These are phyloP conservation scores for Amborella trichopoda DNA, from an alignment of 164 flowering plant genomes.

Conservation along the genomic window DNA sequence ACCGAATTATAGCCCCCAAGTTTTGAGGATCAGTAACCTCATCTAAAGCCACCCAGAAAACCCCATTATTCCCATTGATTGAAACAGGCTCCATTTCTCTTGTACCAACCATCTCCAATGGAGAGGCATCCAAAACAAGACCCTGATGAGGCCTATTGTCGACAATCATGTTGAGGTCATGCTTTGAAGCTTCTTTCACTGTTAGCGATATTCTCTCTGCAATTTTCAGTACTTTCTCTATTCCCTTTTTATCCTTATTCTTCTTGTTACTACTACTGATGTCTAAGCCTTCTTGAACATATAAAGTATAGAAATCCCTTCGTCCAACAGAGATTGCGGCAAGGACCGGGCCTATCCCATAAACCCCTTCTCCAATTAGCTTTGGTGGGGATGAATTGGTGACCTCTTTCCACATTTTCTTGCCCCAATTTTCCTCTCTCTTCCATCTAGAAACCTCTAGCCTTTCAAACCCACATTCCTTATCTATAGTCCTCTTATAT, in stretches of 20 bases:
- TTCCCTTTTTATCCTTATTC: slow-evolving; percentile 90
- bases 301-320: slow-evolving; percentile 70
- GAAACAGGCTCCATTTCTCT: slow-evolving; percentile 57
- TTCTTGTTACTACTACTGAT: slow-evolving; percentile 64
- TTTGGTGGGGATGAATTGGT: slow-evolving; percentile 56
- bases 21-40: slow-evolving; percentile 97
- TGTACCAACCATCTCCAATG: slow-evolving; percentile 70
- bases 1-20: slow-evolving; percentile 85
- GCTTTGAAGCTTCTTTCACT: slow-evolving; percentile 55
- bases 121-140: slow-evolving; percentile 84
- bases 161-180: slow-evolving; percentile 86
- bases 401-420: slow-evolving; percentile 72
- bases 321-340: slow-evolving; percentile 79
- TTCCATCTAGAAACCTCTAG: slow-evolving; percentile 59
- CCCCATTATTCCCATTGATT: slow-evolving; percentile 29
- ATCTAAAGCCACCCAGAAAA: slow-evolving; percentile 91
- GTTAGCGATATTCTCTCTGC: slow-evolving; percentile 62
- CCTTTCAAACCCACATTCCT: slow-evolving; percentile 21
- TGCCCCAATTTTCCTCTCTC: slow-evolving; percentile 74
- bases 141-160: slow-evolving; percentile 96
- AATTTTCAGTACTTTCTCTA: slow-evolving; percentile 53
- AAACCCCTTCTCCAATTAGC: slow-evolving; percentile 77
- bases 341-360: slow-evolving; percentile 92
- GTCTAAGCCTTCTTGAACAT: slow-evolving; percentile 85
- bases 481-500: slow-evolving; percentile 17